Conservation (phyloP, 2,329 filamentous ascomycete genomes). For the Colletotrichum euphorbiae region DNA sequence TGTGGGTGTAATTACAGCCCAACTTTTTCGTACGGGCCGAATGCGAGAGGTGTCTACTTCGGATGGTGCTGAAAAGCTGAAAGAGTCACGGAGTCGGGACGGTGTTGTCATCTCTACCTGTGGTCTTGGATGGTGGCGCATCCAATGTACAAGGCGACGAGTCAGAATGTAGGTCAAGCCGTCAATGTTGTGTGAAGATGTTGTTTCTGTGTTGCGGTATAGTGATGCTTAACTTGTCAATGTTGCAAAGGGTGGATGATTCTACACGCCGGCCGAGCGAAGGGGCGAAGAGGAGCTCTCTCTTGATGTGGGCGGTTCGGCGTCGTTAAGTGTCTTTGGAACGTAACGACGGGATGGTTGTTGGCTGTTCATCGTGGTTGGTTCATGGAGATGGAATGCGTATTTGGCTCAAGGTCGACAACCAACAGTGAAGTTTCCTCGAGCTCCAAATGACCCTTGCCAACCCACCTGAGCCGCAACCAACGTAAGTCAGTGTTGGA, state of each 20-base stretch:
- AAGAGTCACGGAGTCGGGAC: not conserved
- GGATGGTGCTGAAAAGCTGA: not conserved
- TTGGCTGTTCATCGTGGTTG: too few species aligned
- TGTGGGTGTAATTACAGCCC: not conserved
- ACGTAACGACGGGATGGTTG: too few species aligned
- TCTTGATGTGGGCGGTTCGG: slow-evolving; percentile 22
- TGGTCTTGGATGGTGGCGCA: not conserved
- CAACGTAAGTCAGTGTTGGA: not conserved
- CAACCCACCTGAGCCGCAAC: not conserved
- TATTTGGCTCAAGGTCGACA: not conserved
- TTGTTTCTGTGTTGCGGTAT: not conserved
- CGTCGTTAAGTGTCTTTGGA: not conserved
- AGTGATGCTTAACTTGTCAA: not conserved
- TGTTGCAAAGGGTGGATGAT: not conserved
- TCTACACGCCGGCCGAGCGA: slow-evolving; percentile 12
- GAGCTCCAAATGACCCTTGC: not conserved
- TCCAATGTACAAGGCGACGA: not conserved
- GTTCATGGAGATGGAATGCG: not conserved
- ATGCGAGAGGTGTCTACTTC: not conserved
- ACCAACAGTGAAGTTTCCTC: not conserved
- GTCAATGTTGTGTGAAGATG: too few species aligned
- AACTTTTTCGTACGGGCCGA: not conserved
- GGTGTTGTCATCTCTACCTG: slow-evolving; percentile 3
- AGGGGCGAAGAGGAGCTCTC: slow-evolving; percentile 4
- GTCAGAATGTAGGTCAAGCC: not conserved